These are phyloP conservation scores for Thuja plicata DNA, from an alignment of 83 land plant species.

Conservation along the genomic window DNA sequence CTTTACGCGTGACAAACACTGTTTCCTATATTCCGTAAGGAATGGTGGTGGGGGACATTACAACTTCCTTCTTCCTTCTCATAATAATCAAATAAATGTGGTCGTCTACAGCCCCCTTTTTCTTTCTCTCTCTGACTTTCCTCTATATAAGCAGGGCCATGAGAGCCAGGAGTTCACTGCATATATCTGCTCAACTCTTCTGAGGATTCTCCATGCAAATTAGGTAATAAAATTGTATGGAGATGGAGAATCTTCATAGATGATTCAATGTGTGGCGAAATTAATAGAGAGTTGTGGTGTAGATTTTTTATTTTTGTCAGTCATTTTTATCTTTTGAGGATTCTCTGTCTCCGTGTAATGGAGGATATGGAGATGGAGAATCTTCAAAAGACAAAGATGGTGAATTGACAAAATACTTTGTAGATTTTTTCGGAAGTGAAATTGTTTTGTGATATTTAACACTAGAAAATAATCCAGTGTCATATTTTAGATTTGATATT, in stretches of 20 bases:
- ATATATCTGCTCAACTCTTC: background rate
- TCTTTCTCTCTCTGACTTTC: background rate
- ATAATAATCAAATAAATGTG: background rate
- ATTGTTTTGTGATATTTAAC: too few species aligned
- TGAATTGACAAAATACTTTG: background rate
- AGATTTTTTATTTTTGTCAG: background rate
- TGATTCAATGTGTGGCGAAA: background rate
- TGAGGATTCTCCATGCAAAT: background rate
- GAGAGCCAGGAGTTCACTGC: background rate
- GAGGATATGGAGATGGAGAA: too few species aligned
- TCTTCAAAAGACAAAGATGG: background rate
- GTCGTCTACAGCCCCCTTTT: background rate
- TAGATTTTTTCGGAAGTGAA: too few species aligned
- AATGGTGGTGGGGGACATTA: too few species aligned
- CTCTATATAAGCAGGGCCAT: background rate
- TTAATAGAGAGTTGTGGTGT: background rate
- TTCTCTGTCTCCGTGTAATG: too few species aligned
- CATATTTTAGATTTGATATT: too few species aligned
- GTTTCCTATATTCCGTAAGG: too few species aligned
- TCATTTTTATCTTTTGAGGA: too few species aligned
- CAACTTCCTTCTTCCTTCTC: too few species aligned
- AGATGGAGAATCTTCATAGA: background rate
- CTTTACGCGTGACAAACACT: background rate
- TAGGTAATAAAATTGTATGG: background rate
- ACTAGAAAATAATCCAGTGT: background rate